These are phyloP conservation scores for Rhodotorula sp. DNA, from an alignment of 1,284 basidiomycete species.

Conservation along the genomic window DNA sequence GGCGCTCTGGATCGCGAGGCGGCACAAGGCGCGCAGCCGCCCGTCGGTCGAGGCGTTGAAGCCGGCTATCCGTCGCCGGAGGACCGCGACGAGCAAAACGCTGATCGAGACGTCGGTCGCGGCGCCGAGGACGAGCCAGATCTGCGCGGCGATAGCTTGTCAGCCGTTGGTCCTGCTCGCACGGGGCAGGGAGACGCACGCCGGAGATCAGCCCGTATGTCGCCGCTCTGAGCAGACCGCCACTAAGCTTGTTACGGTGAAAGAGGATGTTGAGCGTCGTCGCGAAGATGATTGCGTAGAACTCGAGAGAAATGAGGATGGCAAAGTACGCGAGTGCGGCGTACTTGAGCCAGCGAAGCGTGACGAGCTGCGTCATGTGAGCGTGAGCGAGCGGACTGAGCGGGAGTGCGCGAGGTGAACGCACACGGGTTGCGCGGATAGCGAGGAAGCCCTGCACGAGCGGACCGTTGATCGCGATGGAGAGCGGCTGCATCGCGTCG, in stretches of 20 bases:
- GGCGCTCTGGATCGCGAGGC: background rate
- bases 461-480: background rate
- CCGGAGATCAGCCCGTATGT: background rate
- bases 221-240: background rate
- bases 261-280: background rate
- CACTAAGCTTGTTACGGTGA: background rate
- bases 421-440: background rate
- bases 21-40: background rate
- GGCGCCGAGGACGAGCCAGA: constrained; percentile 1
- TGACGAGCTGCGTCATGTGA: background rate
- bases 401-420: background rate
- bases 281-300: background rate
- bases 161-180: too few species aligned
- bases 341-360: background rate
- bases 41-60: background rate
- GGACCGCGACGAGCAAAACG: background rate
- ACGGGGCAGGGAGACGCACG: background rate
- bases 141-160: too few species aligned
- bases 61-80: constrained; percentile 5
- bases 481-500: background rate
- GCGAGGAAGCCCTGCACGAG: background rate
- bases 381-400: background rate
- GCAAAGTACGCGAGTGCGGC: background rate
- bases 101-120: background rate
- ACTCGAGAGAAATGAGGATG: background rate